phyloP scores from a whole-genome alignment of 306 rosid species.

The Trichosanthes truncata region DNA sequence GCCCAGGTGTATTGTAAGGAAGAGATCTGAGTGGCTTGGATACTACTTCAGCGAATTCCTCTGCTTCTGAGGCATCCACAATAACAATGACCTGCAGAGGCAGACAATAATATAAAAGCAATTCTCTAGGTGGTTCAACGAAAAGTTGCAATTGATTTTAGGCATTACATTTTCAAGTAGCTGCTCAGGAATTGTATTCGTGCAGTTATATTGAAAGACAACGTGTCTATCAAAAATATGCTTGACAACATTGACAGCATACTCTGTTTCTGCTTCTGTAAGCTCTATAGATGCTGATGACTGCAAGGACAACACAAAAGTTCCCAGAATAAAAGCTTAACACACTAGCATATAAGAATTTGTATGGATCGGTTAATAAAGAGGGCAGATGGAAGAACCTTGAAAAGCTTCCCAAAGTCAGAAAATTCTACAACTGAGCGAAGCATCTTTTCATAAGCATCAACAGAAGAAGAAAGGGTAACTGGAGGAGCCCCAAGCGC shows the following conservation, averaged over 20 bases:
- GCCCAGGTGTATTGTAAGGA: conserved; percentile 92
- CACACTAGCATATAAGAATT: not conserved
- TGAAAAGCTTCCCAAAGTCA: conserved; percentile 75
- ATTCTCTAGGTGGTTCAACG: conserved; percentile 4
- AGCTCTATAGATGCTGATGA: conserved; percentile 93
- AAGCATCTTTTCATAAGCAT: conserved; percentile 69
- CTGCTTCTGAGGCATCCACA: conserved; percentile 89
- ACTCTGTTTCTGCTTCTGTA: conserved; percentile 98
- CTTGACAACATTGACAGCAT: conserved; percentile 90
- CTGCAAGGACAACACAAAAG: conserved; percentile 34
- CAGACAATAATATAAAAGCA: not conserved
- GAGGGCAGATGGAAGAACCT: conserved; percentile 40
- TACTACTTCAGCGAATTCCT: conserved; percentile 61
- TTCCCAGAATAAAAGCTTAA: not conserved
- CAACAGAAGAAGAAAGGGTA: conserved; percentile 60
- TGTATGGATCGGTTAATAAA: not conserved
- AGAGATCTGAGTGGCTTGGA: conserved; percentile 80
- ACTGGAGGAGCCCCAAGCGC: conserved; percentile 73
- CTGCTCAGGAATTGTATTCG: conserved; percentile 93
- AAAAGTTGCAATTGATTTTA: conserved; percentile 6
- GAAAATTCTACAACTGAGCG: conserved; percentile 58
- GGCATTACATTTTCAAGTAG: conserved; percentile 78
- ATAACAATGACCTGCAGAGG: conserved; percentile 53
- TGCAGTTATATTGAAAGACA: conserved; percentile 95
- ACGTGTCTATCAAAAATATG: conserved; percentile 80